A percentile compares a stretch with the other conserved stretches of the same genome.
Evolutionary conservation across 441 rosid genomes (phyloP).

Genomic region (Adansonia madagascariensis): DNA sequence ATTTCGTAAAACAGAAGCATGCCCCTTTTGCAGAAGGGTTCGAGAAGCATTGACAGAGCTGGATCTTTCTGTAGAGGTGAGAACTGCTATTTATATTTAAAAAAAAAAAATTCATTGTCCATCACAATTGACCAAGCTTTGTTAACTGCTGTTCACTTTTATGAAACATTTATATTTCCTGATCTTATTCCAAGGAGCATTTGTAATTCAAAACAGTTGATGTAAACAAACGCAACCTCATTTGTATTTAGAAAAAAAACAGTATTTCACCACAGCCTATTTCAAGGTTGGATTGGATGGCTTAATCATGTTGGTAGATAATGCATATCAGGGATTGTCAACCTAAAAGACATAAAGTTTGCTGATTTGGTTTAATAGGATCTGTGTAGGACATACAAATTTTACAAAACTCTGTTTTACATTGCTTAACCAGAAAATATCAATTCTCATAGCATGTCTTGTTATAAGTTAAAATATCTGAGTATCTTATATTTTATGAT

Average conservation of each 20-base stretch:
- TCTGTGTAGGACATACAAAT: background rate
- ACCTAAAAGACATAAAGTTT: background rate
- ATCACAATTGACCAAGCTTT: background rate
- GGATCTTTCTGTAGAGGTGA: constrained; percentile 79
- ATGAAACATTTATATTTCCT: background rate
- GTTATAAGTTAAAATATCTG: background rate
- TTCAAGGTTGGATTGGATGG: constrained; percentile 3
- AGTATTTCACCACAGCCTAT: background rate
- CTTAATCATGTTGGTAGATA: background rate
- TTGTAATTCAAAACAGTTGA: background rate
- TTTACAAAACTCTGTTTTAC: background rate
- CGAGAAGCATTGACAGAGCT: constrained; percentile 86
- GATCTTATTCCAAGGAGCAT: background rate
- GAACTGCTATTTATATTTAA: background rate
- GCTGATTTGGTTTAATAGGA: background rate
- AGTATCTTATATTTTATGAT: background rate
- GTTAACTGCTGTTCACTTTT: background rate
- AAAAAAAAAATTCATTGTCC: background rate
- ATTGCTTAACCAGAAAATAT: background rate
- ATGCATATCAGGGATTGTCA: background rate
- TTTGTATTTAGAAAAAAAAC: background rate
- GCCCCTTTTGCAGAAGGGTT: constrained; percentile 87
- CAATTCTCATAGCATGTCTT: background rate
- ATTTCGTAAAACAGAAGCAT: constrained; percentile 64
- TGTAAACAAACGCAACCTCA: background rate